phyloP scores from a whole-genome alignment of 139 green algal species.

The Chlamydomonas sp. region DNA sequence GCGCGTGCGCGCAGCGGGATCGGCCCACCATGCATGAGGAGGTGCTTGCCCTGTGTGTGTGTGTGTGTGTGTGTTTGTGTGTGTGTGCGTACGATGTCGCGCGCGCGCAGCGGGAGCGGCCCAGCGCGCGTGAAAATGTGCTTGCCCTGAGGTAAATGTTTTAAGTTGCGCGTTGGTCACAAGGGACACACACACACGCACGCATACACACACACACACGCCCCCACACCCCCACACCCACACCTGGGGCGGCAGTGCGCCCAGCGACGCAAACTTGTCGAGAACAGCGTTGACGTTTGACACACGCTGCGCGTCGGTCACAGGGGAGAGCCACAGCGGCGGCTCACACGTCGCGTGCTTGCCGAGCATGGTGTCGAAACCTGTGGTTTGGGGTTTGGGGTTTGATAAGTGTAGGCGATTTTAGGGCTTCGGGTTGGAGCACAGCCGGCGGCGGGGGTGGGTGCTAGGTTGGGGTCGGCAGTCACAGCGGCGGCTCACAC shows the following conservation, averaged over 20 bases:
- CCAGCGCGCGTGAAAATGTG: slow-evolving; percentile 1
- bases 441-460: too few species aligned
- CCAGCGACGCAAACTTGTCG: not conserved
- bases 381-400: not conserved
- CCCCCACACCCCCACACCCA: not conserved
- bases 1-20: not conserved
- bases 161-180: too few species aligned
- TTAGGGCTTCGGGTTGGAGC: not conserved
- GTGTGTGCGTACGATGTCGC: slow-evolving; percentile 17
- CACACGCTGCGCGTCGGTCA: slow-evolving; percentile 20
- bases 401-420: not conserved
- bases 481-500: slow-evolving; percentile 11
- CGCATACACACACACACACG: slow-evolving; percentile 6
- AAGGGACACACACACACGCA: too few species aligned
- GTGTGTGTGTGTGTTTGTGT: too few species aligned
- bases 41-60: too few species aligned
- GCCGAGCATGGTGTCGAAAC: not conserved
- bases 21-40: too few species aligned
- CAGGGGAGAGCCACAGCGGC: slow-evolving; percentile 16
- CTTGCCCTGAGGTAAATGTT: too few species aligned
- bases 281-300: slow-evolving; percentile 16
- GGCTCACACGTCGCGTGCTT: not conserved
- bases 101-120: slow-evolving; percentile 3
- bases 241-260: slow-evolving; percentile 7
- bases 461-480: too few species aligned